A percentile compares a stretch with the other conserved stretches of the same genome.
Conservation (phyloP, 129 eudicot species). For the Tagetes patula region DNA sequence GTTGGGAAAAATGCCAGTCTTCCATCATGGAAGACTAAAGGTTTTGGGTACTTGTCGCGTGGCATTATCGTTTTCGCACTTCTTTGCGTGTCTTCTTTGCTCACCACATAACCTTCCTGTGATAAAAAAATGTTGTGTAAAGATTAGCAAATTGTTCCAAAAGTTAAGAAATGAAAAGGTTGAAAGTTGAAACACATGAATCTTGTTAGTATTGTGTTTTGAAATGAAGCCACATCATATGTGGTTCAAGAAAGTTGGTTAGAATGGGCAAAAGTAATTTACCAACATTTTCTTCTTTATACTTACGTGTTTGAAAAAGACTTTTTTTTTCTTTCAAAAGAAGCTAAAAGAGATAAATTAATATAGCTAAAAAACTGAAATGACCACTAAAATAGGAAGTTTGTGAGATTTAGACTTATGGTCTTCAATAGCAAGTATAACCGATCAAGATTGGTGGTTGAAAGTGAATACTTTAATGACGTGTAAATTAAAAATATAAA, state of each 20-base stretch:
- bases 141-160: constrained; percentile 7
- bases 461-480: constrained; percentile 11
- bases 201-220: background rate
- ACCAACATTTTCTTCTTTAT: background rate
- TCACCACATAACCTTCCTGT: constrained; percentile 82
- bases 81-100: constrained; percentile 53
- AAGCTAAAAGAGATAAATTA: no score
- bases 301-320: no score
- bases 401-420: background rate
- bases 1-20: constrained; percentile 88
- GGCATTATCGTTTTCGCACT: constrained; percentile 54
- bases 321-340: no score
- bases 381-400: background rate
- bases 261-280: background rate
- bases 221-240: background rate
- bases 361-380: background rate
- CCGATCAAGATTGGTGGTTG: constrained; percentile 11
- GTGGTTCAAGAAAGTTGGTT: constrained; percentile 17
- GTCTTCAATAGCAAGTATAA: background rate
- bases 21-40: constrained; percentile 86
- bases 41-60: constrained; percentile 74
- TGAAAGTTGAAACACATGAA: constrained; percentile 2
- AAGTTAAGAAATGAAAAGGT: background rate
- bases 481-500: background rate
- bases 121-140: constrained; percentile 14